Conservation (phyloP, 2,329 filamentous ascomycete species). For the Fusarium nygamai region DNA sequence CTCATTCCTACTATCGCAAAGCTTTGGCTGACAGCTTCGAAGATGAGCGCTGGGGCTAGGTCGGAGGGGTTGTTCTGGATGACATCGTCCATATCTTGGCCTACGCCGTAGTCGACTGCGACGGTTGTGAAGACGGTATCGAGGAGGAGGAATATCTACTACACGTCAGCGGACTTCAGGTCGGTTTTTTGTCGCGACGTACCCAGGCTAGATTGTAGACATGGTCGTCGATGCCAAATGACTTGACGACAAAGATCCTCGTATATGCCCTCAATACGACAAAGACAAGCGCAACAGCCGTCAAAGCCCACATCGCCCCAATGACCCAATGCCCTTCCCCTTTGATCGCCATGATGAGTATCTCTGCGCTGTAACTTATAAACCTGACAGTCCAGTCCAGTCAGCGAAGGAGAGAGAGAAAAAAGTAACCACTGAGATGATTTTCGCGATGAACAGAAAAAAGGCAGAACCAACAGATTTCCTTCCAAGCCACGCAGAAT, state of each 20-base stretch:
- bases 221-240: constrained; percentile 49
- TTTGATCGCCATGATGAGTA: constrained; percentile 19
- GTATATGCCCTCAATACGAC: constrained; percentile 51
- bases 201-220: constrained; percentile 45
- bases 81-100: constrained; percentile 42
- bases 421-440: not conserved
- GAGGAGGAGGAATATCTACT: constrained; percentile 41
- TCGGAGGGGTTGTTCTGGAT: constrained; percentile 31
- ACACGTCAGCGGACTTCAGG: not conserved
- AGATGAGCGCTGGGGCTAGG: constrained; percentile 42
- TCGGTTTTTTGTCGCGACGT: not conserved
- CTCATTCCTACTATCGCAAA: constrained; percentile 53
- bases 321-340: constrained; percentile 34
- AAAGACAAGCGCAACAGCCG: constrained; percentile 41
- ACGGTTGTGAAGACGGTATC: constrained; percentile 49
- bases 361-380: not conserved
- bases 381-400: not conserved
- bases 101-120: constrained; percentile 48
- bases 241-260: constrained; percentile 44
- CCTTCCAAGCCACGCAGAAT: not conserved
- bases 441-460: not conserved
- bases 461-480: not conserved
- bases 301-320: constrained; percentile 44
- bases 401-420: not conserved
- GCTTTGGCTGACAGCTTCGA: constrained; percentile 47